Evolutionary conservation across 2,329 filamentous ascomycete genomes (phyloP), one percentile per base, ranked within the genome.

Genomic region (Dryadomyces sulphureus): DNA sequence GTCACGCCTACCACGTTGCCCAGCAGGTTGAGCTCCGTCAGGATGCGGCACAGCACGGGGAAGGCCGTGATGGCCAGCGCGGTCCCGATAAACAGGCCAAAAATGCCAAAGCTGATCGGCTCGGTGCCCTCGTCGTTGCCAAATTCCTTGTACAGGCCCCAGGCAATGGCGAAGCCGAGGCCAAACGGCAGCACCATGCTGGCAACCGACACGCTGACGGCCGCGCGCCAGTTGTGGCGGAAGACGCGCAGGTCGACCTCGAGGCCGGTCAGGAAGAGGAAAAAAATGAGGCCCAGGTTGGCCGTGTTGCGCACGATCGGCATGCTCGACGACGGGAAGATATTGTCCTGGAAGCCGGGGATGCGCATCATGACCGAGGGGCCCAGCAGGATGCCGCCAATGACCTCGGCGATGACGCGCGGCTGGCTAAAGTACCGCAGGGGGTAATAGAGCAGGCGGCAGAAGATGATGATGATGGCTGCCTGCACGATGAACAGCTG

Each of bases 51-150:
- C 12, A 96, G 75, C 0, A 96, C 90, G 0, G 90, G 90, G 55
- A 96, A 81, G 8, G 77, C 87, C 1, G 90, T 95, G 54, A 96
- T 96, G 24, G 88, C 84, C 62, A 95, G 81, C 0, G 90, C 90
- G 45, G 94, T 89, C 61, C 89, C 90, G 52, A 95, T 84, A 59
- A 96, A 96, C 24, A 74, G 63, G 50, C 69, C 68, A 41, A 87
- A 77, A 11, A 70, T 65, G 42, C 68, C 69, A 49, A 77, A 77
- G 19, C 60, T 56, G 48, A 75, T 68, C 32, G 62, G 57, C 16
- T 62, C 52, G 20, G 64, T 55, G 36, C 61, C 60, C 4, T 56
- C 52, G 30, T 72, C 67, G 11, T 57, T 34, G 20, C 68, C 67
- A 55, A 93, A 94, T 48, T 88, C 62, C 48, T 88, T 64, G 56